Percentiles rank a stretch among this genome's conserved stretches.
phyloP scores from a whole-genome alignment of 257 asterid genomes.

The Nicotiana knightiana region DNA sequence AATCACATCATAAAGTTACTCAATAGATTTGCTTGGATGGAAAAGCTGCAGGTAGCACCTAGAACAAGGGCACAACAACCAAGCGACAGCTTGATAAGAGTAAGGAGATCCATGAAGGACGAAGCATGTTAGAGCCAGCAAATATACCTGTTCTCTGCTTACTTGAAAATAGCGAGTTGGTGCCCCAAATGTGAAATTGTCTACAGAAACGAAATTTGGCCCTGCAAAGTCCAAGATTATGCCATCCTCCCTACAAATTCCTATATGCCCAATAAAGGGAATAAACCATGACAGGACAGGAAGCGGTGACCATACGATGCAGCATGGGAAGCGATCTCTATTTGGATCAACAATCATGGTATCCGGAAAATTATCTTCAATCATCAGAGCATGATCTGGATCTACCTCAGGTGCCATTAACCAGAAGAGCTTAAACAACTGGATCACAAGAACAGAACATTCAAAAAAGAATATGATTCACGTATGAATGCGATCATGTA shows the following conservation, averaged over 20 bases:
- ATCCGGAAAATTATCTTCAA: constrained; percentile 26
- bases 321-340: constrained; percentile 67
- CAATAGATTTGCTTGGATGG: neutral
- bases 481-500: neutral
- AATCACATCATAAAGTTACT: neutral
- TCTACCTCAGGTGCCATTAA: constrained; percentile 49
- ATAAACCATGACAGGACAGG: constrained; percentile 84
- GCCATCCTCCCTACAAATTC: constrained; percentile 88
- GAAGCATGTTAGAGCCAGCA: constrained; percentile 2
- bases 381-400: constrained; percentile 46
- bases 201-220: constrained; percentile 85
- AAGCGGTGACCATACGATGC: constrained; percentile 96
- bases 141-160: constrained; percentile 61
- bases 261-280: constrained; percentile 86
- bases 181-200: constrained; percentile 78
- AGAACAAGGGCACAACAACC: neutral
- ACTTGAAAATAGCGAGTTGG: constrained; percentile 75
- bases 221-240: constrained; percentile 92
- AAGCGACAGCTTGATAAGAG: neutral
- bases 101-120: neutral
- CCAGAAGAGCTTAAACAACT: constrained; percentile 18
- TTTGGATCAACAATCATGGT: constrained; percentile 46
- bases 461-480: neutral
- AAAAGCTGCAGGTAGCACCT: neutral
- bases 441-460: constrained; percentile 3